phyloP scores from a whole-genome alignment of 306 rosid genomes.

The Cicer pinnatifidum region DNA sequence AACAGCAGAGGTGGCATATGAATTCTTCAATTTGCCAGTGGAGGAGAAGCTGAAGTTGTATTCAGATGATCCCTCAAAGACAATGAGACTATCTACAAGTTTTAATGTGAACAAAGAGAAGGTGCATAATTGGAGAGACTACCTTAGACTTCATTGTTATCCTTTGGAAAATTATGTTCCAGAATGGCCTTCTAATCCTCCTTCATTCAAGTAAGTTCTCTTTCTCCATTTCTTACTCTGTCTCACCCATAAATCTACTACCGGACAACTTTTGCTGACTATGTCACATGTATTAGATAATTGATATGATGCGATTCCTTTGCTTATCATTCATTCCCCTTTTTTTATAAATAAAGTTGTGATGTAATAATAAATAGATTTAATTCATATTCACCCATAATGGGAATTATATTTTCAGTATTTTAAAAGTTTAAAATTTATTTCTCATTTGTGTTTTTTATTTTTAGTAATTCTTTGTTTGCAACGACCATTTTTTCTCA shows the following conservation, averaged over 20 bases:
- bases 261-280: slow-evolving; percentile 29
- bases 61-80: slow-evolving; percentile 86
- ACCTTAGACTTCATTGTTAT: slow-evolving; percentile 86
- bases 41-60: slow-evolving; percentile 90
- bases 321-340: neutral
- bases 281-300: neutral
- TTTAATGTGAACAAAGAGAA: slow-evolving; percentile 74
- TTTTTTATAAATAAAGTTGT: neutral
- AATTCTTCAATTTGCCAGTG: slow-evolving; percentile 66
- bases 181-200: slow-evolving; percentile 86
- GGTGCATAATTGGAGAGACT: slow-evolving; percentile 94
- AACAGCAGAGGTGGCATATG: slow-evolving; percentile 59
- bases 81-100: slow-evolving; percentile 78
- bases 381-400: too few species aligned
- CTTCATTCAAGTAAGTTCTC: slow-evolving; percentile 67
- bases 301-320: neutral
- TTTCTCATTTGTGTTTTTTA: too few species aligned
- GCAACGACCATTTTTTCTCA: too few species aligned
- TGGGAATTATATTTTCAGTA: too few species aligned
- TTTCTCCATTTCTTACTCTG: neutral
- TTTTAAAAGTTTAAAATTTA: too few species aligned
- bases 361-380: neutral
- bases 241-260: neutral
- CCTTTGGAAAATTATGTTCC: slow-evolving; percentile 70
- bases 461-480: too few species aligned